Evolutionary conservation across 1,139 yeast species (phyloP), one percentile per base, ranked within the genome.

Genomic region (Hanseniaspora sp.): DNA sequence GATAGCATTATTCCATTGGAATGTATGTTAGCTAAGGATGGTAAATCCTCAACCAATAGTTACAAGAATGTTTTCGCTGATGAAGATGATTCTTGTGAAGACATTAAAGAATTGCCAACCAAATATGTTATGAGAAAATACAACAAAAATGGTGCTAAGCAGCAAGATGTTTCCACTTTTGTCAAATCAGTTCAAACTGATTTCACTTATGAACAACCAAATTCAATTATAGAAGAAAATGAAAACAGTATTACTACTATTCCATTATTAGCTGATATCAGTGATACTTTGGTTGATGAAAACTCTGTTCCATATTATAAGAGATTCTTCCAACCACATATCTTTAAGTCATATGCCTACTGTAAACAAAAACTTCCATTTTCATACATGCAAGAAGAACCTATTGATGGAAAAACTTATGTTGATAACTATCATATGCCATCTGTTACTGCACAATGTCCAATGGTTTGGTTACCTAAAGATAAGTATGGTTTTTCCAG

Each of bases 401-500:
- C 74, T 3, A 65, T 64, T 35, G 66, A 67, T n/a, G 69, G 67
- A 15, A 51, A 34, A 4, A 53, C 52, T 7, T 56, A 63, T 63
- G 67, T 68, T 40, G 72, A 71, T 57, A 95, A 95, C 5, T 92
- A 82, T 69, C 77, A 79, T 61, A 76, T 78, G 61, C 96, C 97
- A 1, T 83, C 86, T 2, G 79, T 82, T 9, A 71, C 77, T 23
- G 82, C 81, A 0, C 69, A 72, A 42, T 76, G 82, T 61, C 95
- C 95, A 5, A 73, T 75, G 30, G 71, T 92, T 23, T 92, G 98
- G 98, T 78, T 92, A 60, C 95, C 96, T 7, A 74, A 74, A 57
- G 98, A 92, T 68, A 80, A 85, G 7, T 77, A 79, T 75, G 97
- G 97, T 0, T 76, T 86, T 64, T 82, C 95, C 3, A 69, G 75